Conservation (phyloP, 1,139 yeast species). For the Suhomyces coccinellae region DNA sequence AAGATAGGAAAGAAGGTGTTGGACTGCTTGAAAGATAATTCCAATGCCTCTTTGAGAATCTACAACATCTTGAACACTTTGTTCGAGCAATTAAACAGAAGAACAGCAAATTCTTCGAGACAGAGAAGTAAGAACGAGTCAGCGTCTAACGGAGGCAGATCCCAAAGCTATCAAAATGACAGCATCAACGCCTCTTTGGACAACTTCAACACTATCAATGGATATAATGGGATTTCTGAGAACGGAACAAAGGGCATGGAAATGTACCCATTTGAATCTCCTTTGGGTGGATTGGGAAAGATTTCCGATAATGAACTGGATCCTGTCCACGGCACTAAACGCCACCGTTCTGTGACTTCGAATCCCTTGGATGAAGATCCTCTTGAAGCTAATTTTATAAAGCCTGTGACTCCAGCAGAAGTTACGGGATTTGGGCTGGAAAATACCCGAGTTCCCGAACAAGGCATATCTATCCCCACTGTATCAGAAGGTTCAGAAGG, state of each 20-base stretch:
- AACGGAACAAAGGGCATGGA: not conserved
- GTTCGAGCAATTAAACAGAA: conserved; percentile 77
- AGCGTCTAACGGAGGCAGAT: not conserved
- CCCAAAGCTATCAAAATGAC: conserved; percentile 12
- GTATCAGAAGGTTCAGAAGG: conserved; percentile 7
- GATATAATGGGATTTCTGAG: conserved; percentile 15
- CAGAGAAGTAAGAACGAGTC: conserved; percentile 2
- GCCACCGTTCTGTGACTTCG: not conserved
- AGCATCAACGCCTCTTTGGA: conserved; percentile 31
- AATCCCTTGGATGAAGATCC: not conserved
- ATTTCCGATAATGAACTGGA: conserved; percentile 1
- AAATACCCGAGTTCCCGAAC: not conserved
- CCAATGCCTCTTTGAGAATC: conserved; percentile 78
- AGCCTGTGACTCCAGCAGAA: not conserved
- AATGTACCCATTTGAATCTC: conserved; percentile 7
- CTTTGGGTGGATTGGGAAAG: conserved; percentile 1
- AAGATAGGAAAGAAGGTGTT: conserved; percentile 78
- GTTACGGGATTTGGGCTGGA: not conserved
- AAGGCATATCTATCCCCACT: not conserved
- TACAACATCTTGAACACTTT: conserved; percentile 75
- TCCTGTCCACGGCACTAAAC: not conserved
- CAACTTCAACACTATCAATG: conserved; percentile 40
- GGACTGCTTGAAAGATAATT: conserved; percentile 67
- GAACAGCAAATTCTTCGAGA: conserved; percentile 50
- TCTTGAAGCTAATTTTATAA: not conserved